phyloP scores from a whole-genome alignment of 1,139 yeast genomes.

The Hansenula sp. region DNA sequence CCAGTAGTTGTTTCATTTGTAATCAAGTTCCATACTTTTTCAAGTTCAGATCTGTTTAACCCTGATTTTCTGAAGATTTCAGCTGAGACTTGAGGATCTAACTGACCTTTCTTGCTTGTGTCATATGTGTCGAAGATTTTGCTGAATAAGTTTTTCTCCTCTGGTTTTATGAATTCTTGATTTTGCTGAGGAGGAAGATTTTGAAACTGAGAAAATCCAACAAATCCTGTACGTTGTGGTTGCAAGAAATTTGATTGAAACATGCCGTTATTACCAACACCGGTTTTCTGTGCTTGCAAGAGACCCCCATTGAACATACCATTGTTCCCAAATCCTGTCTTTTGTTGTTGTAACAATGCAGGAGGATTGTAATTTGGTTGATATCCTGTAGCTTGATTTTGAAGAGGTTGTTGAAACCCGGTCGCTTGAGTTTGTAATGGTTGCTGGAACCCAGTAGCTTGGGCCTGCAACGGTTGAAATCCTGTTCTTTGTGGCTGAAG shows the following conservation, averaged over 20 bases:
- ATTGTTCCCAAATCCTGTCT: constrained; percentile 13
- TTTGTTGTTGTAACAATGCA: constrained; percentile 6
- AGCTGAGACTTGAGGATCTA: constrained; percentile 79
- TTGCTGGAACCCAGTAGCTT: constrained; percentile 26
- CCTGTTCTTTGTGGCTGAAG: constrained; percentile 33
- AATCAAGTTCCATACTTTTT: constrained; percentile 81
- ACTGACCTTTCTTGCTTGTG: constrained; percentile 54
- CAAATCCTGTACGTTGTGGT: constrained; percentile 42
- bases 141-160: constrained; percentile 78
- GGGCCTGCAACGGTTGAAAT: constrained; percentile 26
- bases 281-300: constrained; percentile 34
- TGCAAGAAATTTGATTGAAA: constrained; percentile 69
- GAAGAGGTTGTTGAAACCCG: constrained; percentile 31
- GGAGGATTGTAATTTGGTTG: constrained; percentile 3
- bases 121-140: constrained; percentile 88
- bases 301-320: constrained; percentile 20
- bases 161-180: constrained; percentile 56
- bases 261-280: constrained; percentile 31
- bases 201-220: constrained; percentile 34
- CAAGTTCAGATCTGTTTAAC: constrained; percentile 74
- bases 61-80: constrained; percentile 85
- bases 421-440: constrained; percentile 38
- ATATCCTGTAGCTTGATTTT: constrained; percentile 33
- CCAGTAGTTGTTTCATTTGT: constrained; percentile 67
- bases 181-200: constrained; percentile 39